These are phyloP conservation scores for Vigna unguiculata DNA, from an alignment of 306 rosid species.

Conservation along the genomic window DNA sequence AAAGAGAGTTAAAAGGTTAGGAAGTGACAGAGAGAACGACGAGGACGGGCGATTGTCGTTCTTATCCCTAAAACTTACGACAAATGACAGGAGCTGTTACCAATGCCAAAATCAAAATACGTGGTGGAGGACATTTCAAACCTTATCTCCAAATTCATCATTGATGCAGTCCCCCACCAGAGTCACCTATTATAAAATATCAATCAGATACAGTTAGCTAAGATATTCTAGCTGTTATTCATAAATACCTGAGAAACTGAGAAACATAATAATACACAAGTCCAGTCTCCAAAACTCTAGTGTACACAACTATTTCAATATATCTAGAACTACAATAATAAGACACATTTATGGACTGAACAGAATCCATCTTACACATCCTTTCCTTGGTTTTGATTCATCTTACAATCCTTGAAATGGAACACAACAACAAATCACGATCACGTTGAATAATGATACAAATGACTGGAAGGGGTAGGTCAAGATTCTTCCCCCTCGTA, in stretches of 20 bases:
- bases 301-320: slow-evolving; percentile 13
- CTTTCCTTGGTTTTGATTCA: slow-evolving; percentile 29
- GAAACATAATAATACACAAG: slow-evolving; percentile 7
- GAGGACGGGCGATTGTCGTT: slow-evolving; percentile 10
- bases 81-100: slow-evolving; percentile 22
- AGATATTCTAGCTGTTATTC: slow-evolving; percentile 16
- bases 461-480: slow-evolving; percentile 41
- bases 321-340: slow-evolving; percentile 12
- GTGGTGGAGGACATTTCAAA: slow-evolving; percentile 41
- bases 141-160: slow-evolving; percentile 40
- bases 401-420: slow-evolving; percentile 52
- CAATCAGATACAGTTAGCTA: slow-evolving; percentile 8
- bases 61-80: slow-evolving; percentile 45
- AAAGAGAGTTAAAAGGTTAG: slow-evolving; percentile 1
- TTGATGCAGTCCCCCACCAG: slow-evolving; percentile 33
- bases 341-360: slow-evolving; percentile 9
- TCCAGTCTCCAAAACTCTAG: background rate
- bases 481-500: slow-evolving; percentile 56
- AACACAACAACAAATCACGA: slow-evolving; percentile 53
- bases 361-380: slow-evolving; percentile 42
- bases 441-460: slow-evolving; percentile 57
- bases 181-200: background rate
- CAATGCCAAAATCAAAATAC: slow-evolving; percentile 39
- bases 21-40: background rate
- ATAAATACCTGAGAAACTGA: background rate